Base-by-base conservation (phyloP, 176 grass and related monocot species). In the Carex pumila region DNA sequence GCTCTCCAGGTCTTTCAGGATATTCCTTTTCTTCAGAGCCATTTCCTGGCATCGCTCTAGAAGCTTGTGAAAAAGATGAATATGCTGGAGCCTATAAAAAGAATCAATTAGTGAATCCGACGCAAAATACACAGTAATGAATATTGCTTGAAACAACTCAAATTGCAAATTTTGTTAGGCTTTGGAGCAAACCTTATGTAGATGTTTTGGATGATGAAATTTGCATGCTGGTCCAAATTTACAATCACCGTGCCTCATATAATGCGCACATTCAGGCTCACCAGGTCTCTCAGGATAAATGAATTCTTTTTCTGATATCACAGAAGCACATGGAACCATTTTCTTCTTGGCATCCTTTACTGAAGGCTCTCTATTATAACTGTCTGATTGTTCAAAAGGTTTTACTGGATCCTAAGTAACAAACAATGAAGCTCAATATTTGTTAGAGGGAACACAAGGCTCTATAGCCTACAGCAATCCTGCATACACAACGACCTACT, bases 191-290 rank as follows among this genome's bases (percentile, higher is more conserved):
- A 65, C 80, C 60, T 83, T 50, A n/a, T 18, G 37, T 15, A 65
- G 59, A 55, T 80, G 45, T 84, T 32, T 81, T 61, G 88, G 91
- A 71, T 93, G 88, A 81, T 92, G 83, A 65, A 84, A 92, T 54
- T 81, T 92, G 91, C 91, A 92, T 32, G 57, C 60, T 65, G 64
- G 81, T 72, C 83, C 69, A n/a, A 86, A 93, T 82, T 70, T 90
- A 85, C 91, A 93, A 37, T 54, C 61, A 8, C 91, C 91, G 79
- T 88, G 37, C 84, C 75, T 88, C 81, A 88, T 93, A 81, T 91
- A 91, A 82, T 89, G 12, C 18, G 6, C 0, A 50, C 89, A 93
- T 71, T 65, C 59, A 13, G 41, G 84, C 76, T 78, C 83, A 81
- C 86, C 91, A 63, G 86, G 84, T 79, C 86, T 93, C 54, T 88